Conservation (phyloP, 1,284 basidiomycete genomes). For the Leccinum colubrinum region DNA sequence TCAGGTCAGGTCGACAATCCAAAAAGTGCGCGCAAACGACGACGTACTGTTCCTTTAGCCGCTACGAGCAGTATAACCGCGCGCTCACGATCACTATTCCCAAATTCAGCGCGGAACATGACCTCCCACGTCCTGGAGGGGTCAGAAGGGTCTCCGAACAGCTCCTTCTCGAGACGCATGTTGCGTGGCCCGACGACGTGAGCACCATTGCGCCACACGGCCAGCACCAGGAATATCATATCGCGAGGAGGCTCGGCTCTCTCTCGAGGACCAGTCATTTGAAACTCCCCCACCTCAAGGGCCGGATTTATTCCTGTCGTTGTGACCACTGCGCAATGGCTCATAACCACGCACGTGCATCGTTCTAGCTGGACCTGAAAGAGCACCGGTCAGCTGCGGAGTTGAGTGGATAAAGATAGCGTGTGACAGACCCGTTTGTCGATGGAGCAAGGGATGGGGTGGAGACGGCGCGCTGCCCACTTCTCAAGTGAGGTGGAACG, state of each 20-base stretch:
- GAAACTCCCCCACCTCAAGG: constrained; percentile 39
- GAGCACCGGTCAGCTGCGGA: constrained; percentile 20
- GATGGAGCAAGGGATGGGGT: constrained; percentile 40
- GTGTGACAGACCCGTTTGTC: constrained; percentile 48
- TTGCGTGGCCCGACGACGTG: constrained; percentile 85
- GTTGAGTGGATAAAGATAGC: constrained; percentile 4
- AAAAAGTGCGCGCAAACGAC: too few species aligned
- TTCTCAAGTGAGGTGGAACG: constrained; percentile 90
- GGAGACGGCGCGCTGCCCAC: constrained; percentile 76
- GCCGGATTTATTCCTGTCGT: constrained; percentile 46
- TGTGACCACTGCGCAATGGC: constrained; percentile 43
- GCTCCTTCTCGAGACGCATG: constrained; percentile 89
- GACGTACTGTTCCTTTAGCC: too few species aligned
- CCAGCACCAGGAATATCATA: constrained; percentile 61
- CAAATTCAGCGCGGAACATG: too few species aligned
- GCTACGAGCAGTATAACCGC: too few species aligned
- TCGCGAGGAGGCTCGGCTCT: constrained; percentile 45
- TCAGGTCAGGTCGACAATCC: too few species aligned
- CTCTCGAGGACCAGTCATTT: constrained; percentile 46
- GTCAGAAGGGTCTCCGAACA: constrained; percentile 90
- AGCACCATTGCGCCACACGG: constrained; percentile 84
- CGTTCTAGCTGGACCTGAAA: constrained; percentile 70
- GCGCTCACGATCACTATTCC: too few species aligned
- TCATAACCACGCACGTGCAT: constrained; percentile 60
- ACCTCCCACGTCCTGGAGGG: constrained; percentile 43